Evolutionary conservation across 257 asterid genomes (phyloP).

Genomic region (Coffea canephora): DNA sequence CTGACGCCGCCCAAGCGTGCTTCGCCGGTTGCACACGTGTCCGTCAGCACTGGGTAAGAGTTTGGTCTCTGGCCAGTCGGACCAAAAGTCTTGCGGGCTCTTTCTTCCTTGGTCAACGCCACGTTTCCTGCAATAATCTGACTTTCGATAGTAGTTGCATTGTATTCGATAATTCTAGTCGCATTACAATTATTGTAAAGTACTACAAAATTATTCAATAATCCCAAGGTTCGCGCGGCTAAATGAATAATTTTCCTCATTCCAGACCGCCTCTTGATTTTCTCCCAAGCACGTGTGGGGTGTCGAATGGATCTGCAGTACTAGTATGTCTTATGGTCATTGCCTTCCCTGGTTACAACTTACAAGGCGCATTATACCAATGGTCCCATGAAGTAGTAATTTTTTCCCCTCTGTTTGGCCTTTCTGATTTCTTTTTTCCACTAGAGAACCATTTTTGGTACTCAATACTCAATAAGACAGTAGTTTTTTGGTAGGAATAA

Average conservation of each 20-base stretch:
- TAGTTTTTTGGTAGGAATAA: too few relatives aligned
- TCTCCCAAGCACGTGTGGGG: not conserved
- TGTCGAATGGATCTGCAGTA: not conserved
- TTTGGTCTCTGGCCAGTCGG: constrained; percentile 38
- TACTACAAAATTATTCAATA: not conserved
- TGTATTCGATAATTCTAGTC: not conserved
- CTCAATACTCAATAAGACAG: too few relatives aligned
- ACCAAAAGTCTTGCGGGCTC: constrained; percentile 35
- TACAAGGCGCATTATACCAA: not conserved
- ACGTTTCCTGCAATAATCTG: not conserved
- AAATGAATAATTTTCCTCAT: not conserved
- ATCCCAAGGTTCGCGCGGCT: constrained; percentile 1
- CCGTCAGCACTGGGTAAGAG: constrained; percentile 32
- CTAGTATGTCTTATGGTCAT: not conserved
- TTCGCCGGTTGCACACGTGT: constrained; percentile 22
- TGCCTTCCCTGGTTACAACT: not conserved
- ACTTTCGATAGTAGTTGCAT: not conserved
- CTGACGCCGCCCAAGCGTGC: not conserved
- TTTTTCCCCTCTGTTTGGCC: not conserved
- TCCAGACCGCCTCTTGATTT: not conserved
- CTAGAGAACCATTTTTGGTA: too few relatives aligned
- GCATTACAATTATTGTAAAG: not conserved
- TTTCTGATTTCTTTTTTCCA: not conserved
- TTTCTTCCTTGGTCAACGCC: constrained; percentile 22
- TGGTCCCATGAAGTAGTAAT: not conserved